A percentile compares a stretch with the other conserved stretches of the same genome.
These are phyloP conservation scores for Sanguinoderma infundibulare DNA, from an alignment of 1,284 basidiomycete species.

Conservation along the genomic window DNA sequence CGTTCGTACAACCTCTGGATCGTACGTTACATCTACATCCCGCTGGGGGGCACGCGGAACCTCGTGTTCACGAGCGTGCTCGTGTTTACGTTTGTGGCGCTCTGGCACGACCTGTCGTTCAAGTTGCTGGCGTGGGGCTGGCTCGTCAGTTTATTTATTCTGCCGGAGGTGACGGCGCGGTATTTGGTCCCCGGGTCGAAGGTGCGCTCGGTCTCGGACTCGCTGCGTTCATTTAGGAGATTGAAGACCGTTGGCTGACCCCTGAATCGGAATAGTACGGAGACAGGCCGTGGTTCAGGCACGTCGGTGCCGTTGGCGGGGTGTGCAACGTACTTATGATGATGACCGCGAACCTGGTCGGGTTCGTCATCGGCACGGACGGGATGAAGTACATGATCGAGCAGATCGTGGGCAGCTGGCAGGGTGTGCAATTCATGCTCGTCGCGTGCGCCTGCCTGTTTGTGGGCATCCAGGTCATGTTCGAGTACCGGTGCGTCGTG, in stretches of 20 bases:
- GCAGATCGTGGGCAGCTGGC: constrained; percentile 66
- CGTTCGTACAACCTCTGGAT: constrained; percentile 97
- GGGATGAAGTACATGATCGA: constrained; percentile 76
- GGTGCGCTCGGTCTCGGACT: constrained; percentile 46
- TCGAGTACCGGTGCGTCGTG: constrained; percentile 79
- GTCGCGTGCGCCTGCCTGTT: constrained; percentile 74
- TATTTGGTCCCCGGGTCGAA: constrained; percentile 64
- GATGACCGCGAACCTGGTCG: constrained; percentile 94
- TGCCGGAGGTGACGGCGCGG: constrained; percentile 81
- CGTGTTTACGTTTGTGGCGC: constrained; percentile 97
- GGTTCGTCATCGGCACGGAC: constrained; percentile 92
- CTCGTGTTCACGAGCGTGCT: constrained; percentile 73
- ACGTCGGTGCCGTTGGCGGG: constrained; percentile 84
- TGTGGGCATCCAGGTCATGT: constrained; percentile 91
- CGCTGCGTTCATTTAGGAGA: no score
- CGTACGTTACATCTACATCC: constrained; percentile 95
- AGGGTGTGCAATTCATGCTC: constrained; percentile 73
- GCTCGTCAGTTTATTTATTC: constrained; percentile 90
- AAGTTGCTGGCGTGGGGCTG: constrained; percentile 95
- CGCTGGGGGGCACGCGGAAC: constrained; percentile 82
- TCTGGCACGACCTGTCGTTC: constrained; percentile 97
- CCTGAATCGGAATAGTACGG: constrained; percentile 59
- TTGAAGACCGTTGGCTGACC: no score
- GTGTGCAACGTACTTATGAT: constrained; percentile 89
- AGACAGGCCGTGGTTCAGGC: constrained; percentile 79